Conservation (phyloP, 805 yeast genomes). For the Barnettozyma salicaria region DNA sequence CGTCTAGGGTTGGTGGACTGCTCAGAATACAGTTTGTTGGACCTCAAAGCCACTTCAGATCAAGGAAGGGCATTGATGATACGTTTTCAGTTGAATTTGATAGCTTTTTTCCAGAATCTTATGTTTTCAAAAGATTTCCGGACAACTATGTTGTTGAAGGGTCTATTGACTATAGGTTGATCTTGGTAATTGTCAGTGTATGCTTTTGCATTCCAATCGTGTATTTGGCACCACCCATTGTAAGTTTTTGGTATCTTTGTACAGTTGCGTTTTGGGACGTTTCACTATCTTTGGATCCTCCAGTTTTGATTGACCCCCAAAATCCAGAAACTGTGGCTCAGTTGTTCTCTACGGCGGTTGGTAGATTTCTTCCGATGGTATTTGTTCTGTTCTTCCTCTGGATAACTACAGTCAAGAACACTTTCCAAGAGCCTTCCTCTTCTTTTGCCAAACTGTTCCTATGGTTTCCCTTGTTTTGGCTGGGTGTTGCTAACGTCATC, state of each 20-base stretch:
- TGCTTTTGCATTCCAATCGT: constrained; percentile 58
- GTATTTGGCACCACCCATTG: constrained; percentile 37
- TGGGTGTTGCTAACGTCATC: constrained; percentile 77
- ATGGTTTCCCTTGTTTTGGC: constrained; percentile 81
- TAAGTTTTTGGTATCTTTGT: constrained; percentile 56
- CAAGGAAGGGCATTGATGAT: constrained; percentile 44
- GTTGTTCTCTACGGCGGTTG: constrained; percentile 63
- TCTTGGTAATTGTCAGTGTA: constrained; percentile 34
- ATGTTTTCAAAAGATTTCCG: constrained; percentile 42
- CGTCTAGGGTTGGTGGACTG: constrained; percentile 74
- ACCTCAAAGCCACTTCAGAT: constrained; percentile 40
- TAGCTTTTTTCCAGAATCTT: constrained; percentile 72
- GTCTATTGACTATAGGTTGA: constrained; percentile 62
- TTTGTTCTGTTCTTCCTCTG: constrained; percentile 68
- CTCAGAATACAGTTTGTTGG: constrained; percentile 56
- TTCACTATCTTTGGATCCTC: constrained; percentile 72
- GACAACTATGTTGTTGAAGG: constrained; percentile 32
- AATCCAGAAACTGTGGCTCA: constrained; percentile 49
- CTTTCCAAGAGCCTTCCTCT: constrained; percentile 37
- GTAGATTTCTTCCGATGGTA: constrained; percentile 67
- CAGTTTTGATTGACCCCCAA: constrained; percentile 48
- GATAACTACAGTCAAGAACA: constrained; percentile 45
- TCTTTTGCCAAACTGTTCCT: constrained; percentile 30
- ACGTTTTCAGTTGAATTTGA: constrained; percentile 52
- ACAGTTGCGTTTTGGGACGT: constrained; percentile 84